phyloP scores from a whole-genome alignment of 768 basidiomycete species.

The Mycena crocata region DNA sequence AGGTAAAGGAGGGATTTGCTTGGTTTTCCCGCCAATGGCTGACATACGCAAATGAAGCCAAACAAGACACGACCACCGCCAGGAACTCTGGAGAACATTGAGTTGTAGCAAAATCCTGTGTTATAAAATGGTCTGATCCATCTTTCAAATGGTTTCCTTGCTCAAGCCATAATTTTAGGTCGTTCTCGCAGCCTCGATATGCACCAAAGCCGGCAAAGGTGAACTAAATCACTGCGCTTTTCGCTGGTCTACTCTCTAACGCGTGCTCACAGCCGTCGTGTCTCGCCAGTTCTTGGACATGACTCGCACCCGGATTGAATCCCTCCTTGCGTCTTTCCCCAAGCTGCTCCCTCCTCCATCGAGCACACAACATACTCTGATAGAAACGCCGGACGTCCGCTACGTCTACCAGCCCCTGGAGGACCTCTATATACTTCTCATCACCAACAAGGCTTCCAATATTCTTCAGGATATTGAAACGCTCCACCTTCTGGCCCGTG shows the following conservation, averaged over 20 bases:
- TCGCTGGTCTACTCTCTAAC: conserved; percentile 4
- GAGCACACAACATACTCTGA: conserved; percentile 95
- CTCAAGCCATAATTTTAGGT: conserved; percentile 62
- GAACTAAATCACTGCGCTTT: conserved; percentile 1
- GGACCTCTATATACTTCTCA: conserved; percentile 95
- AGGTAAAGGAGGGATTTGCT: too few relatives aligned
- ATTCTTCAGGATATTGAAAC: conserved; percentile 99
- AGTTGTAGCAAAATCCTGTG: too few relatives aligned
- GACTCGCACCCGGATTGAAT: conserved; percentile 92
- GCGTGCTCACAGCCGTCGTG: conserved; percentile 77
- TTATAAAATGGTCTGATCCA: background rate
- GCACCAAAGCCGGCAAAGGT: conserved; percentile 95
- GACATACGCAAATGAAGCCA: too few relatives aligned
- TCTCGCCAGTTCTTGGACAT: conserved; percentile 97
- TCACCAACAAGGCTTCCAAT: conserved; percentile 99
- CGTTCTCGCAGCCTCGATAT: conserved; percentile 94
- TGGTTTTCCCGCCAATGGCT: too few relatives aligned
- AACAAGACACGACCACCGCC: too few relatives aligned
- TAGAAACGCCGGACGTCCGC: conserved; percentile 94
- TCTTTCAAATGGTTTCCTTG: conserved; percentile 7
- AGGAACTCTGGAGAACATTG: too few relatives aligned
- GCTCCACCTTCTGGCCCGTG: conserved; percentile 91
- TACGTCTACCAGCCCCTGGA: conserved; percentile 98
- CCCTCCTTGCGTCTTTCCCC: conserved; percentile 95
- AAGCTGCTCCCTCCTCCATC: conserved; percentile 87